These are phyloP conservation scores for Saprolegnia diclina DNA, from an alignment of 352 stramenopile genomes.

Conservation along the genomic window DNA sequence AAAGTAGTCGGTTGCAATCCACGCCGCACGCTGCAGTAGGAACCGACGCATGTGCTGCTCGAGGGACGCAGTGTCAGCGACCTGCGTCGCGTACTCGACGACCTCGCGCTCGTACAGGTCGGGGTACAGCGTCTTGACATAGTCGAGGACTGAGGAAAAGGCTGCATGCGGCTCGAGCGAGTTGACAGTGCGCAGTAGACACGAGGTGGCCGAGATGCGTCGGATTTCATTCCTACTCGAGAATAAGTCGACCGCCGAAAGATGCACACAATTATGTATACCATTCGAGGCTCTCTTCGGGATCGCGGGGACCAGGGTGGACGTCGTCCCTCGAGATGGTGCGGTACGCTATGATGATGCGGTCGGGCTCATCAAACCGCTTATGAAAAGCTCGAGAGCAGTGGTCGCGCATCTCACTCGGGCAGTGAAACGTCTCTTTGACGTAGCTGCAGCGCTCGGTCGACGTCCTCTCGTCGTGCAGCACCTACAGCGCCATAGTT, in stretches of 20 bases:
- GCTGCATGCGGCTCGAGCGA: not conserved
- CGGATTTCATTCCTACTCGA: not conserved
- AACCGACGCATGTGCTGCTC: not conserved
- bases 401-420: not conserved
- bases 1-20: not conserved
- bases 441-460: not conserved
- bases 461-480: not conserved
- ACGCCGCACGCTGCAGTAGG: not conserved
- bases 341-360: constrained; percentile 2
- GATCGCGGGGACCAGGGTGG: not conserved
- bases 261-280: not conserved
- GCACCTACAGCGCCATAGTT: not conserved
- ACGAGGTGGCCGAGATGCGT: not conserved
- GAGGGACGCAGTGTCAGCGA: not conserved
- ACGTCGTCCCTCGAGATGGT: not conserved
- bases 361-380: not conserved
- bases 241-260: not conserved
- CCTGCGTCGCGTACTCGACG: not conserved
- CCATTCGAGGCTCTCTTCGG: not conserved
- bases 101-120: not conserved
- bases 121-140: not conserved
- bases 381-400: not conserved
- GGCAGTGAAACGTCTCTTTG: not conserved
- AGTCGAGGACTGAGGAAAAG: not conserved
- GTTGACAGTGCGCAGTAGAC: not conserved